Base-by-base conservation (phyloP, 306 rosid species). In the Argentina anserina region DNA sequence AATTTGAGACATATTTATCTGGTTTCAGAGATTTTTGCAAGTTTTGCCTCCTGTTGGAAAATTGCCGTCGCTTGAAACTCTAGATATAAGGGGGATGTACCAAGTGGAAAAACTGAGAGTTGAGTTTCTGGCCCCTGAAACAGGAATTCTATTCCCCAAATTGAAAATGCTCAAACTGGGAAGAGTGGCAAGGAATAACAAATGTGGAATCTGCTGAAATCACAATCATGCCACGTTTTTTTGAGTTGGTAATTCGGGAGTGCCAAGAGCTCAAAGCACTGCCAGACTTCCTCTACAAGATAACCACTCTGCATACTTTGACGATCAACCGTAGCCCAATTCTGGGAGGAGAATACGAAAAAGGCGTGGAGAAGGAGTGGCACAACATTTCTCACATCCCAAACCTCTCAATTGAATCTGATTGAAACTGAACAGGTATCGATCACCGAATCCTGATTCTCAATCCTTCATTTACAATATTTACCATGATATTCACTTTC, bases 241-340 rank as follows among this genome's bases (percentile, higher is more conserved):
- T 2, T 23, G 23, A 1, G 6, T 23, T 23, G 3, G 0, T 0
- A 21, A 21, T 53, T 9, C 0, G 0, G 0, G 0, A 0, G 0
- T 53, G 61, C 31, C 31, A 13, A 9, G 0, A 3, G 15, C 31
- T 53, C 26, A 21, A 9, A 53, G 61, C 31, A 21, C 61, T 53
- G 6, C 61, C 61, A 9, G 61, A 53, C 7, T 23, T 53, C 6
- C 31, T 53, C 31, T 20, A 25, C 14, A 53, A 53, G 29, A 53
- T 25, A 21, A 3, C 14, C 23, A 3, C 28, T 1, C 58, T 50
- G 25, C 21, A 3, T 49, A 5, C 55, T 18, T 49, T 49, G 55
- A 3, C 6, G 9, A 20, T 49, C 21, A 0, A 1, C 2, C 0
- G 0, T 17, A 6, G 55, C 20, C 9, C 10, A 7, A 17, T 20